Evolutionary conservation across 73 alveolate genomes (phyloP).

Genomic region (Tetrahymena thermophila): DNA sequence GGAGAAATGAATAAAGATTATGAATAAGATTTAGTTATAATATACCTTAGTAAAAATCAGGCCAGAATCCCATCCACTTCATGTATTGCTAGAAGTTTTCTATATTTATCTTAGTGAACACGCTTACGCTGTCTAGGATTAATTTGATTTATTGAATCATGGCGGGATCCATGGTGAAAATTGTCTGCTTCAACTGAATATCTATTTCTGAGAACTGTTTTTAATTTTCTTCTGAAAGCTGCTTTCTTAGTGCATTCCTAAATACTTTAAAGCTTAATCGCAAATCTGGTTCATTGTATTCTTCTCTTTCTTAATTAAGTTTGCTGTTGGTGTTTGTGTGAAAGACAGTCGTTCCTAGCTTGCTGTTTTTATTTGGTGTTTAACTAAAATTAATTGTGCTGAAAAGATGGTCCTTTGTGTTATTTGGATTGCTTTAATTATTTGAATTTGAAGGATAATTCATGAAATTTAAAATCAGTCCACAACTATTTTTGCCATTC

Average conservation of each 20-base stretch:
- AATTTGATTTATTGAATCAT: neutral
- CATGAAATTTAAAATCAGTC: neutral
- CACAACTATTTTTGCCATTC: neutral
- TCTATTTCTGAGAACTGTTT: neutral
- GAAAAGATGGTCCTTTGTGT: neutral
- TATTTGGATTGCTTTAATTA: neutral
- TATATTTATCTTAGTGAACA: neutral
- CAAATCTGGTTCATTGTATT: neutral
- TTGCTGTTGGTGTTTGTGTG: neutral
- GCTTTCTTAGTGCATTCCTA: neutral
- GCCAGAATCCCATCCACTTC: constrained; percentile 1
- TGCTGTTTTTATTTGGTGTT: neutral
- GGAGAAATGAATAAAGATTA: neutral
- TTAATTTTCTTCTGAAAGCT: neutral
- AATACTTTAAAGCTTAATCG: neutral
- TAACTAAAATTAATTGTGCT: neutral
- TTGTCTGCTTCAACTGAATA: neutral
- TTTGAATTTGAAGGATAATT: neutral
- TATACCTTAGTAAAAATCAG: neutral
- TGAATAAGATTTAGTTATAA: neutral
- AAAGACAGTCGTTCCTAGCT: neutral
- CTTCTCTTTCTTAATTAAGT: neutral
- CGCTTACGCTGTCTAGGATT: neutral
- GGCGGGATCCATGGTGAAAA: neutral
- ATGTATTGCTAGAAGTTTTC: neutral